Percentiles rank a stretch among this genome's conserved stretches.
phyloP scores from a whole-genome alignment of 116 monocot species.

The Trichopus zeylanicus region DNA sequence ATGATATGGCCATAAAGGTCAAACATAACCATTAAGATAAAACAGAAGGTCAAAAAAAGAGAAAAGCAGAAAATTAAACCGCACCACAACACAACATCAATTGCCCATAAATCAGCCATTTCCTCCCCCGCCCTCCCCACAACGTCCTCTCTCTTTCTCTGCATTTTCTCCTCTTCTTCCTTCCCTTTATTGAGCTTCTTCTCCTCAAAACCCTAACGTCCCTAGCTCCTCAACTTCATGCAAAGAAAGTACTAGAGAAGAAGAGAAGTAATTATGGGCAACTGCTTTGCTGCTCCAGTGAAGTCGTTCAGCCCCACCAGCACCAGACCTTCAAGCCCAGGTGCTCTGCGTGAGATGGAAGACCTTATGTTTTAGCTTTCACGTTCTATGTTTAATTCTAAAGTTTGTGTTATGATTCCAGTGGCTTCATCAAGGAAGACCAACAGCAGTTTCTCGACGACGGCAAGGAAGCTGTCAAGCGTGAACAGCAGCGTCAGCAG shows the following conservation, averaged over 20 bases:
- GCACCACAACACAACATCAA: no score
- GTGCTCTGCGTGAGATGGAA: conserved; percentile 4
- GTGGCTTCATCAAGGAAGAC: neutral
- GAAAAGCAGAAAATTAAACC: neutral
- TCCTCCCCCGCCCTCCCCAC: neutral
- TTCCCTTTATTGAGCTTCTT: neutral
- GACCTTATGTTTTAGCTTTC: neutral
- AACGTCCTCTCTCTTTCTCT: no score
- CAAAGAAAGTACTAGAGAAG: neutral
- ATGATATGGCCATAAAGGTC: no score
- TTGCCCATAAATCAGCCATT: neutral
- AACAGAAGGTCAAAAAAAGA: no score
- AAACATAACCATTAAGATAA: no score
- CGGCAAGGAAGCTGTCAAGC: conserved; percentile 10
- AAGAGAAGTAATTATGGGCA: conserved; percentile 16
- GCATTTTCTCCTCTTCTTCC: neutral
- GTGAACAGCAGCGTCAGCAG: neutral
- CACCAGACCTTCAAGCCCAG: conserved; percentile 16
- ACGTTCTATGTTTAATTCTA: neutral
- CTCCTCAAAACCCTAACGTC: neutral
- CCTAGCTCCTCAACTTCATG: neutral
- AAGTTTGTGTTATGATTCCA: neutral
- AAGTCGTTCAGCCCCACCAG: conserved; percentile 15
- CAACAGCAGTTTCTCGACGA: conserved; percentile 4
- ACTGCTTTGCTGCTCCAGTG: conserved; percentile 14